These are phyloP conservation scores for Eucalyptus decipiens DNA, from an alignment of 345 rosid genomes.

Conservation along the genomic window DNA sequence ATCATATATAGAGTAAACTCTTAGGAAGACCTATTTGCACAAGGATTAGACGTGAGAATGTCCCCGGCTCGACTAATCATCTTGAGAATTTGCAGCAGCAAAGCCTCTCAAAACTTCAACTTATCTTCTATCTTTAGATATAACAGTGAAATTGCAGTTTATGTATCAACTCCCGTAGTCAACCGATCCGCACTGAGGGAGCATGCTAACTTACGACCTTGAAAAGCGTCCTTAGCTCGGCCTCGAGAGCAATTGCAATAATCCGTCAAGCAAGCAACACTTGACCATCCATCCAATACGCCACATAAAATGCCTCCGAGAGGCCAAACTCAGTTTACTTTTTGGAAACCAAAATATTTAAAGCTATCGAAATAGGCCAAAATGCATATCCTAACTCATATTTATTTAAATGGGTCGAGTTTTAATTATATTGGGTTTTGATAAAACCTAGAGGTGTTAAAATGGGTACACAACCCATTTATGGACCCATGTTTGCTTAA, in stretches of 20 bases:
- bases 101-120: background rate
- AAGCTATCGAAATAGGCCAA: background rate
- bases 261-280: background rate
- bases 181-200: background rate
- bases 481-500: no score
- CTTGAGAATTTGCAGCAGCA: background rate
- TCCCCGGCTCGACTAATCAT: background rate
- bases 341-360: no score
- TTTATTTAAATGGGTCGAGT: no score
- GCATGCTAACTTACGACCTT: background rate
- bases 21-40: no score
- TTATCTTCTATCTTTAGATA: background rate
- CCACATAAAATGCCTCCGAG: background rate
- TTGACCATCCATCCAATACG: no score
- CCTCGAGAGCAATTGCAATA: background rate
- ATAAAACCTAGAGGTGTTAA: no score
- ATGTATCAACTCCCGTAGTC: background rate
- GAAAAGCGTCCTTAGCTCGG: background rate
- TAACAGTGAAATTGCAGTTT: background rate
- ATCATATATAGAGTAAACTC: no score
- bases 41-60: no score
- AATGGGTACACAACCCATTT: no score
- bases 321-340: no score
- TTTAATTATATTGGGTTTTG: no score
- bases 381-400: background rate